These are phyloP conservation scores for Torrubiella hemipterigena DNA, from an alignment of 2,329 filamentous ascomycete species.

Conservation along the genomic window DNA sequence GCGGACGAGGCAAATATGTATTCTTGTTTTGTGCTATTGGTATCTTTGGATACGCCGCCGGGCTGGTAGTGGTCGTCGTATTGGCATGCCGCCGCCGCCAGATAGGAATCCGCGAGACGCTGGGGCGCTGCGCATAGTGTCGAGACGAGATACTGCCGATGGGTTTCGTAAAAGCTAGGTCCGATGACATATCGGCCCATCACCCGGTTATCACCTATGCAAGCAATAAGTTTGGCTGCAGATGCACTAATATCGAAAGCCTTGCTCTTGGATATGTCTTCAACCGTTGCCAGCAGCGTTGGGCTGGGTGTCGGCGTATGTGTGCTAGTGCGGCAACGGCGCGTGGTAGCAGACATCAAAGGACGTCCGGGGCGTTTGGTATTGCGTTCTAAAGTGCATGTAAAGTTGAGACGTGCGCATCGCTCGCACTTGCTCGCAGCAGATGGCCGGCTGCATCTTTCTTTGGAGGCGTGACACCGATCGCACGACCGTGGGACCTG, in stretches of 20 bases:
- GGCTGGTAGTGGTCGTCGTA: background rate
- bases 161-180: constrained; percentile 10
- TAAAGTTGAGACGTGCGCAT: constrained; percentile 10
- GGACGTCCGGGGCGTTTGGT: constrained; percentile 9
- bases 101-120: constrained; percentile 8
- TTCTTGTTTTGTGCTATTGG: background rate
- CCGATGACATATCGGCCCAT: constrained; percentile 11
- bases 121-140: constrained; percentile 6
- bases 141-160: constrained; percentile 8
- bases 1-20: constrained; percentile 11
- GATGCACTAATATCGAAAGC: background rate
- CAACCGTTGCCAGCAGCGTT: too few species aligned
- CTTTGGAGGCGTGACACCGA: constrained; percentile 14
- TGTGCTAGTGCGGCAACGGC: background rate
- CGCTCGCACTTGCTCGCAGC: constrained; percentile 9
- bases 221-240: too few species aligned
- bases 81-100: constrained; percentile 10
- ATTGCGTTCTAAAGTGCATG: constrained; percentile 9
- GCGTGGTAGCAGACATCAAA: constrained; percentile 5
- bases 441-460: constrained; percentile 11
- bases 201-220: constrained; percentile 7
- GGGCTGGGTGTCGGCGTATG: background rate
- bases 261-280: background rate
- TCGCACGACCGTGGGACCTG: constrained; percentile 10
- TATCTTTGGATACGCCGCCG: background rate